These are phyloP conservation scores for Astragalus membranaceus DNA, from an alignment of 306 rosid species.

Conservation along the genomic window DNA sequence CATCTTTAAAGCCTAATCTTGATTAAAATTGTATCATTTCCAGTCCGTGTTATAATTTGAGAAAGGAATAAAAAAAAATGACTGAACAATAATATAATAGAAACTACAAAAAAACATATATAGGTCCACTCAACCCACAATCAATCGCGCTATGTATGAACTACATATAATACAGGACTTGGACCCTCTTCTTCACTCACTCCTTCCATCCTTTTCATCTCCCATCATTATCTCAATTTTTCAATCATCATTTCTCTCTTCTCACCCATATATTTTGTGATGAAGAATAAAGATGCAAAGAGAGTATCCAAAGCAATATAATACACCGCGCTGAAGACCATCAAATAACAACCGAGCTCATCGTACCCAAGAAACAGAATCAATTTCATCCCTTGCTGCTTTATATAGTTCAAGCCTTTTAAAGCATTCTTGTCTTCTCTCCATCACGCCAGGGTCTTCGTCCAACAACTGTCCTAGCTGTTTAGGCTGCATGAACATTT, in stretches of 20 bases:
- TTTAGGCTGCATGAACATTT: conserved; percentile 45
- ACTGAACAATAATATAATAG: not conserved
- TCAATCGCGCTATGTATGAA: conserved; percentile 8
- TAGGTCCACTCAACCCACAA: conserved; percentile 2
- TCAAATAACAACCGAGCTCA: conserved; percentile 22
- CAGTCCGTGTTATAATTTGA: not conserved
- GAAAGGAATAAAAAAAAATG: not conserved
- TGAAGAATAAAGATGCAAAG: too few relatives aligned
- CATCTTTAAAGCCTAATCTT: too few relatives aligned
- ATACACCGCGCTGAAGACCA: conserved; percentile 6
- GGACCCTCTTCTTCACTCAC: too few relatives aligned
- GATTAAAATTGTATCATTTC: too few relatives aligned
- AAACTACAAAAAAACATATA: not conserved
- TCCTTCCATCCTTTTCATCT: too few relatives aligned
- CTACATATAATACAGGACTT: conserved; percentile 1
- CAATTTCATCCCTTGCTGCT: conserved; percentile 93
- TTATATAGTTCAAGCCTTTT: conserved; percentile 88
- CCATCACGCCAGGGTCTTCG: conserved; percentile 96
- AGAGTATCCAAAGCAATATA: not conserved
- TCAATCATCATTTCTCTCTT: too few relatives aligned
- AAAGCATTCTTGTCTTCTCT: conserved; percentile 77
- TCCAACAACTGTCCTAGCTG: conserved; percentile 65
- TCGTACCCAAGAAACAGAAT: conserved; percentile 82
- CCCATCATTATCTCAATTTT: too few relatives aligned
- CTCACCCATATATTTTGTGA: too few relatives aligned